Base-by-base conservation (phyloP, 257 asterid species). In the Cruciata laevipes region DNA sequence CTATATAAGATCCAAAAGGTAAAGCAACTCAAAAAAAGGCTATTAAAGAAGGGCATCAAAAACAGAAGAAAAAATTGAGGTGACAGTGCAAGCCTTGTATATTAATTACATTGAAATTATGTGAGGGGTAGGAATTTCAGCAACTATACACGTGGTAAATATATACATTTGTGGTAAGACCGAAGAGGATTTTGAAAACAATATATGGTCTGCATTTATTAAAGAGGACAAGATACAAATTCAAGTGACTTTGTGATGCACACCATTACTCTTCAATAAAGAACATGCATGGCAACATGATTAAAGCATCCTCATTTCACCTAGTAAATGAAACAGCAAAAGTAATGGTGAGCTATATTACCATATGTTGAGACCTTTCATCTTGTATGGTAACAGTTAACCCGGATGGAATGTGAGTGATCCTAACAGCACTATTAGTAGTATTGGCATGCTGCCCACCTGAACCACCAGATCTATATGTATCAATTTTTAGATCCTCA, bases 381-480 rank as follows among this genome's bases (percentile, higher is more conserved):
- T 93, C 97, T 75, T 90, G 99, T 85, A 88, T 93, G 79, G 97
- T 55, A 75, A 90, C 84, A 37, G 89, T 80, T 73, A 93, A 73
- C 51, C 97, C 97, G 0, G 97, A 78, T 13, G 99, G 99, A 51
- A 86, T 47, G 76, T 90, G 99, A 80, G 96, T 88, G 67, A 93
- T 64, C 83, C 97, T 90, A 61, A 93, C 99, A 75, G 99, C 99
- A 80, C 99, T 93, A 75, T 90, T 84, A 27, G 97, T 93, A 63
- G 97, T 90, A 75, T 90, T 93, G 33, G 83, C 99, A 53, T 87
- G 95, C 86, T 90, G 99, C 69, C 99, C 99, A 51, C 99, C 97
- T 20, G 94, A 85, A 72, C 99, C 97, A 69, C 99, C 99, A 32
- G 97, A 85, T 72, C 96, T 86, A 75, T 86, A 93, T 6, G 99